These are phyloP conservation scores for Thymus quinquecostatus DNA, from an alignment of 257 asterid genomes.

Conservation along the genomic window DNA sequence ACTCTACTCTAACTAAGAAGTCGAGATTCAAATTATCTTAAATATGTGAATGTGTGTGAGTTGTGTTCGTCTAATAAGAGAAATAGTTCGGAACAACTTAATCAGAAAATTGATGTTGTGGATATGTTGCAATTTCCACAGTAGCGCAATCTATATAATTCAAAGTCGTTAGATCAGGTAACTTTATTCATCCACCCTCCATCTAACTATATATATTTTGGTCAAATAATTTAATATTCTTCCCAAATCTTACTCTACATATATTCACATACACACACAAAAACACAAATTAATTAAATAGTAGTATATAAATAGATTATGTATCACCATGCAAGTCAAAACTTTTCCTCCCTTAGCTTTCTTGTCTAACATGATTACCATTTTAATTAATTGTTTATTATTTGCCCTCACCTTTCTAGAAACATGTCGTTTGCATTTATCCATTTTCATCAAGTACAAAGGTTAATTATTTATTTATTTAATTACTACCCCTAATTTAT, in stretches of 20 bases:
- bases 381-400: not conserved
- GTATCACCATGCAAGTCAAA: conserved; percentile 20
- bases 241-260: conserved; percentile 5
- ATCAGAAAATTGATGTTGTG: not conserved
- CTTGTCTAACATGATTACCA: conserved; percentile 36
- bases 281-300: not conserved
- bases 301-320: not conserved
- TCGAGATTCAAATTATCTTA: too few relatives aligned
- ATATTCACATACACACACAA: not conserved
- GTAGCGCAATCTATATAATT: conserved; percentile 18
- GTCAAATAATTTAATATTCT: conserved; percentile 36
- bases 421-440: conserved; percentile 26
- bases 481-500: not conserved
- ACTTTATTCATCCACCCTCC: conserved; percentile 36
- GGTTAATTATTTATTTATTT: not conserved
- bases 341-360: conserved; percentile 19
- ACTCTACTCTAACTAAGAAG: too few relatives aligned
- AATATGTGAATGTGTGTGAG: too few relatives aligned
- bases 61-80: too few relatives aligned
- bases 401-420: conserved; percentile 32
- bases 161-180: conserved; percentile 49
- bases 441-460: conserved; percentile 17
- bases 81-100: too few relatives aligned
- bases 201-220: conserved; percentile 37
- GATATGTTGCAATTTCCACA: conserved; percentile 2